Conservation (phyloP, 2,329 filamentous ascomycete genomes). For the Monosporascus sp. region DNA sequence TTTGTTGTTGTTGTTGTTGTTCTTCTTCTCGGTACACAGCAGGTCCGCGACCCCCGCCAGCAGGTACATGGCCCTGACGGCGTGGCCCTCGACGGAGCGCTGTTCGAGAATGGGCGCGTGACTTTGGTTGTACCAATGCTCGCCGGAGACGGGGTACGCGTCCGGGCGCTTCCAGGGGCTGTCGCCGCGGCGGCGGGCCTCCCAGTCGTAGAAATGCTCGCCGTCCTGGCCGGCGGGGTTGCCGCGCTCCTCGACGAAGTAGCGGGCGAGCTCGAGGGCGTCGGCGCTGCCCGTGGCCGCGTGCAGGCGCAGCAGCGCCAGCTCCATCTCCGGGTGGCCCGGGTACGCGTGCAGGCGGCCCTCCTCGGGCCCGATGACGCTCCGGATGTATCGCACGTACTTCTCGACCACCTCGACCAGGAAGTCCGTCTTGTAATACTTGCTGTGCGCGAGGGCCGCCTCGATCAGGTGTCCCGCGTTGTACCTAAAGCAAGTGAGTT, state of each 20-base stretch:
- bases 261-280: slow-evolving; percentile 43
- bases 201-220: slow-evolving; percentile 49
- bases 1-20: too few relatives aligned
- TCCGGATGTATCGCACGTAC: slow-evolving; percentile 48
- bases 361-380: slow-evolving; percentile 45
- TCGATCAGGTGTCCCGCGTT: slow-evolving; percentile 59
- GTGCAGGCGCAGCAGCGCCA: slow-evolving; percentile 35
- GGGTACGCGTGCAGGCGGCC: slow-evolving; percentile 53
- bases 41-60: slow-evolving; percentile 54
- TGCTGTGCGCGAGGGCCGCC: slow-evolving; percentile 51
- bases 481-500: slow-evolving; percentile 34
- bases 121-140: slow-evolving; percentile 50
- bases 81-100: slow-evolving; percentile 51
- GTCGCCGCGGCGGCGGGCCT: slow-evolving; percentile 46
- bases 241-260: slow-evolving; percentile 54
- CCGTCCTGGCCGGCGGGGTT: slow-evolving; percentile 44
- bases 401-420: slow-evolving; percentile 48
- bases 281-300: slow-evolving; percentile 28
- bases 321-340: slow-evolving; percentile 53
- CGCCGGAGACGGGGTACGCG: slow-evolving; percentile 36
- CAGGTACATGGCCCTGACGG: slow-evolving; percentile 56
- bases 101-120: slow-evolving; percentile 51
- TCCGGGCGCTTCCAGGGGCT: slow-evolving; percentile 40
- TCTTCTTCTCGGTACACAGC: slow-evolving; percentile 30
- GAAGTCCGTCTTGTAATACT: slow-evolving; percentile 44